Percentiles rank a stretch among this genome's conserved stretches.
Conservation (phyloP, 2,329 filamentous ascomycete genomes). For the Aspergillus phoenicis region DNA sequence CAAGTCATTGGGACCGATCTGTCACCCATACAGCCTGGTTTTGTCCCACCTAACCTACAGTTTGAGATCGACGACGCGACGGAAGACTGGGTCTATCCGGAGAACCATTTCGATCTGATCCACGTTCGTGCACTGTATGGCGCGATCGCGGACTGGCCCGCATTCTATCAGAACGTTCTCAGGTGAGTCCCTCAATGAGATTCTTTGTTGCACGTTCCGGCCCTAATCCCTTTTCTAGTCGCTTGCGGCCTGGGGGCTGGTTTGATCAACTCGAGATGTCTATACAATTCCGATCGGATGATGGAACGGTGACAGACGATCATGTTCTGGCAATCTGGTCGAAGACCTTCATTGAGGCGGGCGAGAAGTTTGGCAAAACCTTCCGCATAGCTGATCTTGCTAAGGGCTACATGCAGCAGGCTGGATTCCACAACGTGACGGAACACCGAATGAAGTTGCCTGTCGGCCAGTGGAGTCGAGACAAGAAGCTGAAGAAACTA, state of each 20-base stretch:
- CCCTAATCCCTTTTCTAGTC: conserved; percentile 16
- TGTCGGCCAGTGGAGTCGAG: conserved; percentile 33
- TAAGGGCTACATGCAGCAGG: conserved; percentile 30
- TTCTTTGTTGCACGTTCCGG: not conserved
- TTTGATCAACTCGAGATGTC: conserved; percentile 32
- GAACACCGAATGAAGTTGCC: conserved; percentile 34
- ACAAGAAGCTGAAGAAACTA: conserved; percentile 31
- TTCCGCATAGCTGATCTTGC: conserved; percentile 27
- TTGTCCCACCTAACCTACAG: conserved; percentile 67
- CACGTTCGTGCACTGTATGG: conserved; percentile 44
- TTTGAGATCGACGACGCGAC: conserved; percentile 69
- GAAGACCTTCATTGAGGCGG: conserved; percentile 31
- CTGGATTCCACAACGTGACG: conserved; percentile 33
- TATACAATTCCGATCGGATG: conserved; percentile 28
- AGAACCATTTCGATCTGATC: conserved; percentile 55
- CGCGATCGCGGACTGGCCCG: conserved; percentile 25
- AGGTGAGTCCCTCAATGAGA: conserved; percentile 12
- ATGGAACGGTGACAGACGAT: conserved; percentile 26
- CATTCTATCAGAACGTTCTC: conserved; percentile 25
- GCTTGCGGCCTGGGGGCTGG: conserved; percentile 29
- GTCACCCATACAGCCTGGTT: conserved; percentile 63
- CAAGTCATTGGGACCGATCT: conserved; percentile 64
- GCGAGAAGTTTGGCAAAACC: conserved; percentile 34
- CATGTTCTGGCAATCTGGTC: conserved; percentile 31
- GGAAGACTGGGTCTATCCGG: conserved; percentile 57